Conservation (phyloP, 176 grass and related monocot genomes). For the Avena insularis region DNA sequence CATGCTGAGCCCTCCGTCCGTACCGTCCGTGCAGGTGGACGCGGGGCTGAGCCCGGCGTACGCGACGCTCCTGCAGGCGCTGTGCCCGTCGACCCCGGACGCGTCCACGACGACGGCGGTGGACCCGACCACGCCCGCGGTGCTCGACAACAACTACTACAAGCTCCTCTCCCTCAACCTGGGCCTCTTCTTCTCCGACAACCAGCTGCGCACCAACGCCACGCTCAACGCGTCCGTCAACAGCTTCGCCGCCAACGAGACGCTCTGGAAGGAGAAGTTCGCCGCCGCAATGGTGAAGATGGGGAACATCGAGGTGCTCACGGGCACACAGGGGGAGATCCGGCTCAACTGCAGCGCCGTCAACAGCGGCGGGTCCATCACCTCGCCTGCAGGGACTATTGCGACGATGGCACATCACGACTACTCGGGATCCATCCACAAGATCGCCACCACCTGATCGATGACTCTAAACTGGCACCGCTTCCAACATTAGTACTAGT, state of each 20-base stretch:
- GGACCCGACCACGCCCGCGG: not conserved
- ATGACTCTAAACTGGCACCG: too few species aligned
- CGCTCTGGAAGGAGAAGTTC: slow-evolving; percentile 26
- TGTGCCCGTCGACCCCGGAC: slow-evolving; percentile 10
- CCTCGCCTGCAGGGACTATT: not conserved
- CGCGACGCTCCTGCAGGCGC: slow-evolving; percentile 22
- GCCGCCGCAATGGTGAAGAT: slow-evolving; percentile 21
- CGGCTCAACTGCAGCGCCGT: slow-evolving; percentile 29
- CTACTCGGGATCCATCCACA: slow-evolving; percentile 3
- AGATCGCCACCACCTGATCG: slow-evolving; percentile 15
- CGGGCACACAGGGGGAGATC: slow-evolving; percentile 22
- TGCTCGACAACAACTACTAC: slow-evolving; percentile 34
- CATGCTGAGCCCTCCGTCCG: too few species aligned
- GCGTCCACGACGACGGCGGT: not conserved
- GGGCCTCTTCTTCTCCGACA: slow-evolving; percentile 31
- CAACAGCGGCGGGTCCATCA: not conserved
- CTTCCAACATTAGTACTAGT: too few species aligned
- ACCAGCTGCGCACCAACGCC: slow-evolving; percentile 24
- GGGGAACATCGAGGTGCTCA: slow-evolving; percentile 33
- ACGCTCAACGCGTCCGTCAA: slow-evolving; percentile 18
- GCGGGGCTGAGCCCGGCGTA: slow-evolving; percentile 15
- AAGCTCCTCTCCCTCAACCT: slow-evolving; percentile 28
- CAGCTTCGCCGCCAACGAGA: slow-evolving; percentile 20
- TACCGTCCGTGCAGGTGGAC: not conserved
- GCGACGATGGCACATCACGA: not conserved